phyloP scores from a whole-genome alignment of 495 filamentous ascomycete genomes.

The Penicillium steckii region DNA sequence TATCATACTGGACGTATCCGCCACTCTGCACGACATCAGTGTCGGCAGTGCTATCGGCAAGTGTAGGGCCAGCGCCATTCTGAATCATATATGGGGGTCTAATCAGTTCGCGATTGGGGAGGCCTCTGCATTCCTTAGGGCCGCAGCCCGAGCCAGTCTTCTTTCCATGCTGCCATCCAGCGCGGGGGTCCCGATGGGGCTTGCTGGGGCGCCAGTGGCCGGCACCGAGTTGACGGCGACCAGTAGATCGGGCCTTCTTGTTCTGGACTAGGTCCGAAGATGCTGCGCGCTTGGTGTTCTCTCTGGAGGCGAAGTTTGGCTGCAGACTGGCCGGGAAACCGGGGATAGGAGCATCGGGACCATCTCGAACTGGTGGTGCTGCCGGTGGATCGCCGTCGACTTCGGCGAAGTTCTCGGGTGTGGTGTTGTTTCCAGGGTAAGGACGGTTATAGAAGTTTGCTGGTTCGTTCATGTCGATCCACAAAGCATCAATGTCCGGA shows the following conservation, averaged over 20 bases:
- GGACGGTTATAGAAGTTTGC: conserved; percentile 14
- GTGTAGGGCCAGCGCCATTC: conserved; percentile 12
- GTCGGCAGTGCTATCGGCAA: conserved; percentile 10
- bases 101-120: conserved; percentile 12
- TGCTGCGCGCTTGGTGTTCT: conserved; percentile 1
- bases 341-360: conserved; percentile 15
- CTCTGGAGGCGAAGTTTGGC: conserved; percentile 13
- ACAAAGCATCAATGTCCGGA: conserved; percentile 21
- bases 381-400: conserved; percentile 16
- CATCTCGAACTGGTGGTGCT: conserved; percentile 15
- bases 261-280: not conserved
- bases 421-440: conserved; percentile 11
- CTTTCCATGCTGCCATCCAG: conserved; percentile 8
- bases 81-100: conserved; percentile 19
- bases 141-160: conserved; percentile 11
- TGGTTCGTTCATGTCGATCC: conserved; percentile 30
- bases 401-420: conserved; percentile 12
- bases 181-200: not conserved
- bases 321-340: conserved; percentile 22
- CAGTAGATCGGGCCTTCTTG: not conserved
- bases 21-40: conserved; percentile 15
- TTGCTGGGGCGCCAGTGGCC: conserved; percentile 14
- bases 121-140: conserved; percentile 11
- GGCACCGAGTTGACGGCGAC: conserved; percentile 14
- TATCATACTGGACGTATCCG: conserved; percentile 21